phyloP scores from a whole-genome alignment of 2,329 filamentous ascomycete species.

The Colletotrichum euphorbiae region DNA sequence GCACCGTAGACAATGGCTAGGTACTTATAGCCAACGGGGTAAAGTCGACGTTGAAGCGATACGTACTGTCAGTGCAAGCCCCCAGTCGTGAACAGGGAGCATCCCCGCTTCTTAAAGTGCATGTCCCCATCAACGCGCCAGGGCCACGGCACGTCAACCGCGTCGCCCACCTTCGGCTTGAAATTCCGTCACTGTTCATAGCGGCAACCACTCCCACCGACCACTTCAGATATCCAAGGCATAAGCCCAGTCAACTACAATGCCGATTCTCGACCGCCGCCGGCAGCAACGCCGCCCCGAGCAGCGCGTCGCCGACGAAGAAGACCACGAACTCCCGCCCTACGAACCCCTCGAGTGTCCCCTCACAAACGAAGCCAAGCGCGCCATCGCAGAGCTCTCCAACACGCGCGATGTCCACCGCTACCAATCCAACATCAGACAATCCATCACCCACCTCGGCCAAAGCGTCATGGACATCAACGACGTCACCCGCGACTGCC shows the following conservation, averaged over 20 bases:
- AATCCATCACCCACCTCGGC: constrained; percentile 57
- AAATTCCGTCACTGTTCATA: neutral
- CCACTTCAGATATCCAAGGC: too few relatives aligned
- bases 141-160: constrained; percentile 30
- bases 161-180: constrained; percentile 7
- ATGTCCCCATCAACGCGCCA: constrained; percentile 29
- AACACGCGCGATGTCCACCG: constrained; percentile 53
- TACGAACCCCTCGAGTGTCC: constrained; percentile 63
- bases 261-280: constrained; percentile 35
- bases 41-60: neutral
- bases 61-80: neutral
- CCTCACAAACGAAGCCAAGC: constrained; percentile 54
- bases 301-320: constrained; percentile 22
- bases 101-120: constrained; percentile 22
- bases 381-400: constrained; percentile 57
- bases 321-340: constrained; percentile 53
- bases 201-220: neutral
- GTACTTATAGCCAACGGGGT: neutral
- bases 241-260: neutral
- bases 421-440: constrained; percentile 60
- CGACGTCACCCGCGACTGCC: constrained; percentile 56
- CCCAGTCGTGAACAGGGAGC: constrained; percentile 11
- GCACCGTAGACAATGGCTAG: too few relatives aligned
- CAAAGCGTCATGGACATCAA: constrained; percentile 62
- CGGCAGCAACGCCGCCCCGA: constrained; percentile 34